A percentile compares a stretch with the other conserved stretches of the same genome.
phyloP scores from a whole-genome alignment of 495 filamentous ascomycete genomes.

The Neurospora sp. region DNA sequence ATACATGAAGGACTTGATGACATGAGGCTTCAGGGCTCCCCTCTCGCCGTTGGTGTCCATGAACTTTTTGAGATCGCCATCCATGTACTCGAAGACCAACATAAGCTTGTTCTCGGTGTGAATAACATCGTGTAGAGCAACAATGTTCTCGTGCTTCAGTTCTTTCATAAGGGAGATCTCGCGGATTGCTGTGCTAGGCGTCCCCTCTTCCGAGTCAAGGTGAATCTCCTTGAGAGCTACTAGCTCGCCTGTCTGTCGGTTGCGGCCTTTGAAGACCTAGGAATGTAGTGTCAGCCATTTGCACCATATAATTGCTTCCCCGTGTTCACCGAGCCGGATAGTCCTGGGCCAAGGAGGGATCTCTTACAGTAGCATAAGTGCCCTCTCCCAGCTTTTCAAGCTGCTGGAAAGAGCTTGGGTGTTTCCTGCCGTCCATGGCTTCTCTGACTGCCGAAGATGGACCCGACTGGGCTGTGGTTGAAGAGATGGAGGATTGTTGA shows the following conservation, averaged over 20 bases:
- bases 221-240: conserved; percentile 99
- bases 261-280: conserved; percentile 96
- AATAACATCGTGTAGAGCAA: conserved; percentile 95
- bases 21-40: conserved; percentile 69
- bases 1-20: conserved; percentile 97
- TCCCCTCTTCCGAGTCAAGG: conserved; percentile 96
- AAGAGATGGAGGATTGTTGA: conserved; percentile 10
- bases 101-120: conserved; percentile 99
- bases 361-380: conserved; percentile 90
- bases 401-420: conserved; percentile 95
- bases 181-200: conserved; percentile 94
- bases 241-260: conserved; percentile 89
- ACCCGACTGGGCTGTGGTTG: neutral
- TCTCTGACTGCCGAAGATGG: neutral
- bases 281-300: neutral
- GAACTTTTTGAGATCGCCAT: conserved; percentile 97
- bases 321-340: neutral
- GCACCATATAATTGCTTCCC: neutral
- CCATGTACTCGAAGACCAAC: conserved; percentile 98
- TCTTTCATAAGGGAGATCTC: conserved; percentile 99
- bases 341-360: neutral
- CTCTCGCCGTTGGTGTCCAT: conserved; percentile 87
- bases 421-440: conserved; percentile 77
- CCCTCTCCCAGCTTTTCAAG: conserved; percentile 98
- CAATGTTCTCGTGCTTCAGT: conserved; percentile 95